A percentile compares a stretch with the other conserved stretches of the same genome.
Conservation (phyloP, 164 flowering plant species). For the Malania oleifera region DNA sequence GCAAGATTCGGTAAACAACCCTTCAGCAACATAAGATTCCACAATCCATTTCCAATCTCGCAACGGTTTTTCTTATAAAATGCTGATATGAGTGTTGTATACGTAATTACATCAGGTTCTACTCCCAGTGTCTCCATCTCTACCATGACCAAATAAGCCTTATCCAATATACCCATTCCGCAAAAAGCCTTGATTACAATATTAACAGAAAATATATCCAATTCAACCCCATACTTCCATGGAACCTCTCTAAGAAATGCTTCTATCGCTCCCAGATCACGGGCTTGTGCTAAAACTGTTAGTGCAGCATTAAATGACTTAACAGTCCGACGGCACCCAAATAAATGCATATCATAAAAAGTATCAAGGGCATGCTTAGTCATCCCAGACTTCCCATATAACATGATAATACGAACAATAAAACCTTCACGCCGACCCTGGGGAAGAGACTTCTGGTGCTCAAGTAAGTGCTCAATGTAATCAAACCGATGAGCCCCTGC, state of each 20-base stretch:
- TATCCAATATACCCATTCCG: slow-evolving; percentile 47
- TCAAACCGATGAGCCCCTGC: slow-evolving; percentile 70
- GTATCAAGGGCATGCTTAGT: slow-evolving; percentile 51
- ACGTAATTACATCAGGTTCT: slow-evolving; percentile 66
- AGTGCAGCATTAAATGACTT: slow-evolving; percentile 76
- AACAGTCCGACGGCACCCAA: slow-evolving; percentile 58
- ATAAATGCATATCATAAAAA: slow-evolving; percentile 54
- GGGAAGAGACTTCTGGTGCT: slow-evolving; percentile 60
- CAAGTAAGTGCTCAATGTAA: slow-evolving; percentile 61
- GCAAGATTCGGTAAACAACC: slow-evolving; percentile 58
- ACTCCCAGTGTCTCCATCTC: slow-evolving; percentile 56
- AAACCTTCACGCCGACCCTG: slow-evolving; percentile 78
- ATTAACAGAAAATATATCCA: slow-evolving; percentile 51
- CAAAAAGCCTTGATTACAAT: slow-evolving; percentile 59
- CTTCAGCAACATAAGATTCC: slow-evolving; percentile 69
- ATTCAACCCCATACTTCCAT: slow-evolving; percentile 22
- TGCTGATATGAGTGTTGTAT: slow-evolving; percentile 62
- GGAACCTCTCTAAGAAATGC: slow-evolving; percentile 43
- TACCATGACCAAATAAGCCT: slow-evolving; percentile 49
- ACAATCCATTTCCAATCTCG: slow-evolving; percentile 58
- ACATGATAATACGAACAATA: slow-evolving; percentile 56
- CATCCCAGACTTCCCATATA: slow-evolving; percentile 78
- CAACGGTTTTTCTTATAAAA: slow-evolving; percentile 36
- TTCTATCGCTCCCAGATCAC: slow-evolving; percentile 32
- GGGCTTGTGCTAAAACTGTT: slow-evolving; percentile 41